Conservation (phyloP, 345 rosid species). For the Pistacia integerrima region DNA sequence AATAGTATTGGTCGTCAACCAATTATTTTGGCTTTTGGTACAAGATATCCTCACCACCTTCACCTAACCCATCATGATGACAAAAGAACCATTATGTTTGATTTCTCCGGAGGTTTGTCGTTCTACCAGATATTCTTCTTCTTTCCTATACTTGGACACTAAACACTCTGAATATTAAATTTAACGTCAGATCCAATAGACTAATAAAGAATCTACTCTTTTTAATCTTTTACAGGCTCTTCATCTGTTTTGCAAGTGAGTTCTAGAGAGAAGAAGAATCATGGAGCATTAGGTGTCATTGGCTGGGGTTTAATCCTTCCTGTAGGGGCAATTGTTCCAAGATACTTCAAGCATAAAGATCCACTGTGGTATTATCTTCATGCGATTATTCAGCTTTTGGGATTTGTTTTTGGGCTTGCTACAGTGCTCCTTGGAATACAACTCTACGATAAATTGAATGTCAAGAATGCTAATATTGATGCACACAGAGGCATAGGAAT, state of each 20-base stretch:
- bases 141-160: too few relatives aligned
- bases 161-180: not conserved
- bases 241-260: conserved; percentile 30
- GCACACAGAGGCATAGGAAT: conserved; percentile 90
- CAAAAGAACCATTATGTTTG: conserved; percentile 62
- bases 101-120: conserved; percentile 65
- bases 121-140: not conserved
- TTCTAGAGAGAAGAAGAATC: conserved; percentile 60
- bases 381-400: conserved; percentile 57
- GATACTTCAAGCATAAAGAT: conserved; percentile 80
- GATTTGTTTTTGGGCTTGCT: conserved; percentile 69
- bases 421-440: conserved; percentile 65
- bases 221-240: conserved; percentile 41
- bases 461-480: conserved; percentile 46
- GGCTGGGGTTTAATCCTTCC: conserved; percentile 89
- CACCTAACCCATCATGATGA: conserved; percentile 67
- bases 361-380: conserved; percentile 92
- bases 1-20: conserved; percentile 56
- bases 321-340: conserved; percentile 69
- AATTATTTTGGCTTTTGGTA: conserved; percentile 70
- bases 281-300: conserved; percentile 67
- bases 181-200: not conserved
- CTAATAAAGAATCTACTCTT: conserved; percentile 3
- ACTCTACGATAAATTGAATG: conserved; percentile 44
- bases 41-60: conserved; percentile 46